These are phyloP conservation scores for Thermomucor indicae-seudaticae DNA, from an alignment of 371 early-diverging fungal species.

Conservation along the genomic window DNA sequence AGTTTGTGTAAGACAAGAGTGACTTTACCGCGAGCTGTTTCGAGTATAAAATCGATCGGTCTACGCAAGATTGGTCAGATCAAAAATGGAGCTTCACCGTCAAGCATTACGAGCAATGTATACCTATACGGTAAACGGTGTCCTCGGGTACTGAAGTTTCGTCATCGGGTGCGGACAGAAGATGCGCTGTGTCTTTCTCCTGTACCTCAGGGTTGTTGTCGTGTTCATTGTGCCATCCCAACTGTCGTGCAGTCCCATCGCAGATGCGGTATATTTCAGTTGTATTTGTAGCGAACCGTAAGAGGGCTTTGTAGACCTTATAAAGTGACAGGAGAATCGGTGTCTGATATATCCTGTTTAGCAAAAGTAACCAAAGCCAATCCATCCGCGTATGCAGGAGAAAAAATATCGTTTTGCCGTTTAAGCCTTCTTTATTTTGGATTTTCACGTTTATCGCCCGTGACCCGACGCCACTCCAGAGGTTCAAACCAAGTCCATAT, in stretches of 20 bases:
- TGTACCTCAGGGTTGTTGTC: conserved; percentile 14
- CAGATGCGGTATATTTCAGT: conserved; percentile 66
- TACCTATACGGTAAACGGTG: conserved; percentile 17
- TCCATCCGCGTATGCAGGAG: too few species aligned
- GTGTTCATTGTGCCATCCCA: conserved; percentile 16
- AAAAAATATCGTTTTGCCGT: too few species aligned
- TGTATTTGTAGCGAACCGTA: conserved; percentile 46
- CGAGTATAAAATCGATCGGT: conserved; percentile 53
- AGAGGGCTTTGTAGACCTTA: conserved; percentile 48
- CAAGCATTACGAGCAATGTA: too few species aligned
- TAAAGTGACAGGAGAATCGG: conserved; percentile 45
- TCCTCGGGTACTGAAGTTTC: conserved; percentile 4
- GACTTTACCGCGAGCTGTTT: conserved; percentile 39
- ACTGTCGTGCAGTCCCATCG: conserved; percentile 24
- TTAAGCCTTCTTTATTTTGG: too few species aligned
- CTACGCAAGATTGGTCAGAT: conserved; percentile 11
- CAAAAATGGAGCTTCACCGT: background rate
- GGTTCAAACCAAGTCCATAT: too few species aligned
- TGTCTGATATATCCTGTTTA: conserved; percentile 52
- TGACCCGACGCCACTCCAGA: too few species aligned
- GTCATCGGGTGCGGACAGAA: background rate
- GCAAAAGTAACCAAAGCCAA: conserved; percentile 46
- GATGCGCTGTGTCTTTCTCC: background rate
- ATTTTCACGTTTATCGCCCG: too few species aligned
- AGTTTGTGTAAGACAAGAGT: too few species aligned